These are phyloP conservation scores for Aspergillus puulaauensis DNA, from an alignment of 2,329 filamentous ascomycete species.

Conservation along the genomic window DNA sequence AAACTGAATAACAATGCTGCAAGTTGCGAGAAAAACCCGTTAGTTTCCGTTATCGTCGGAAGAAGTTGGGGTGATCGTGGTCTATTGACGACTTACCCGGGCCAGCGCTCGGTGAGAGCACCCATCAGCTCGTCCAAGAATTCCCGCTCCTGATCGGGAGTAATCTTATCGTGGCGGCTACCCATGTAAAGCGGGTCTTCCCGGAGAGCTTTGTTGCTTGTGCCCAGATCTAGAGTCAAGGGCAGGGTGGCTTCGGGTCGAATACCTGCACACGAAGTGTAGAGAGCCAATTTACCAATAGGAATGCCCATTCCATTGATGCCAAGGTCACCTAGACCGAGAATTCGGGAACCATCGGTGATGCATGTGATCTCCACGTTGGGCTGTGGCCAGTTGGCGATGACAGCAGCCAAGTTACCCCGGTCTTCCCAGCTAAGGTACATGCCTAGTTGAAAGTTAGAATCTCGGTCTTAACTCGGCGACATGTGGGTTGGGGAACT, in stretches of 20 bases:
- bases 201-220: slow-evolving; percentile 61
- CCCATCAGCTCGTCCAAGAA: slow-evolving; percentile 98
- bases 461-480: slow-evolving; percentile 18
- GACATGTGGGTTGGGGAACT: slow-evolving; percentile 17
- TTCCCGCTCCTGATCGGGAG: slow-evolving; percentile 74
- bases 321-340: slow-evolving; percentile 88
- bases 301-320: slow-evolving; percentile 98
- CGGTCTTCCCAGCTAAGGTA: slow-evolving; percentile 96
- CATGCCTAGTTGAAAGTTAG: slow-evolving; percentile 53
- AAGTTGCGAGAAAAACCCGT: slow-evolving; percentile 8
- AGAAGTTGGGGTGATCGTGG: slow-evolving; percentile 9
- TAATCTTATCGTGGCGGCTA: slow-evolving; percentile 77
- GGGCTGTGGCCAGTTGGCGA: slow-evolving; percentile 87
- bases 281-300: slow-evolving; percentile 92
- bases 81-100: slow-evolving; percentile 49
- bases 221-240: slow-evolving; percentile 63
- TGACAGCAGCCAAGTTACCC: slow-evolving; percentile 82
- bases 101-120: slow-evolving; percentile 76
- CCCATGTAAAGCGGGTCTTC: slow-evolving; percentile 91
- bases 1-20: slow-evolving; percentile 78
- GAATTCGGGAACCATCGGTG: slow-evolving; percentile 90
- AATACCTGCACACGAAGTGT: slow-evolving; percentile 94
- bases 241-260: slow-evolving; percentile 70
- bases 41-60: slow-evolving; percentile 20
- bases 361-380: slow-evolving; percentile 95